Evolutionary conservation across 176 grass and related monocot genomes (phyloP), one percentile per base, ranked within the genome.

Genomic region (Oryza longistaminata): DNA sequence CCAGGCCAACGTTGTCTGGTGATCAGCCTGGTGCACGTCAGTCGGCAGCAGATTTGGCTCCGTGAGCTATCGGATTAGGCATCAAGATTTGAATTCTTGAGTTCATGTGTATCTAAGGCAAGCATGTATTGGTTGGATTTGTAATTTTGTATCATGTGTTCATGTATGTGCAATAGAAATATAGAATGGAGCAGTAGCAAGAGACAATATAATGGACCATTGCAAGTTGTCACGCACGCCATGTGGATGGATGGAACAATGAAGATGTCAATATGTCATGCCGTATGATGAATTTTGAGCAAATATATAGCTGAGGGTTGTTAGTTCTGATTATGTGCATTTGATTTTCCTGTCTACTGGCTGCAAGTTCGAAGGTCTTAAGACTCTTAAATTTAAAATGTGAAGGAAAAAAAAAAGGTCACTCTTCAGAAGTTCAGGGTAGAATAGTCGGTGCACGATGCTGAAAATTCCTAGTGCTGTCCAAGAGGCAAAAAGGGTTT

Each of bases 61-160:
- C 61, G 68, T 68, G 81, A 19, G 22, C n/a, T 52, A 22, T 69
- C 17, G 22, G 40, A 61, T 21, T 49, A 26, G 14, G 16, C 9
- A 9, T 27, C 48, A 26, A 67, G 65, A 25, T 64, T 61, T 17
- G 49, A 11, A 22, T 1, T 15, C 27, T 53, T n/a, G 46, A 12
- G 35, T n/a, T 62, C 34, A 1, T 12, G n/a, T 29, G 21, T 61
- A 39, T 48, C 9, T 43, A 43, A 42, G 40, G 40, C 40, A 61
- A 64, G 11, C 71, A 22, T 55, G 60, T 68, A 70, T 81, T 75
- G 73, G 34, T 68, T 43, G 68, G 12, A 61, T 52, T 67, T 88
- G 83, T 90, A 72, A 17, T 48, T 39, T 67, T 88, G 88, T 90
- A 72, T 2, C 46, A 83, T 90, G 58, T 79, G 19, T 61, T 52